phyloP scores from a whole-genome alignment of 306 rosid species.

The Gastrolobium bilobum region DNA sequence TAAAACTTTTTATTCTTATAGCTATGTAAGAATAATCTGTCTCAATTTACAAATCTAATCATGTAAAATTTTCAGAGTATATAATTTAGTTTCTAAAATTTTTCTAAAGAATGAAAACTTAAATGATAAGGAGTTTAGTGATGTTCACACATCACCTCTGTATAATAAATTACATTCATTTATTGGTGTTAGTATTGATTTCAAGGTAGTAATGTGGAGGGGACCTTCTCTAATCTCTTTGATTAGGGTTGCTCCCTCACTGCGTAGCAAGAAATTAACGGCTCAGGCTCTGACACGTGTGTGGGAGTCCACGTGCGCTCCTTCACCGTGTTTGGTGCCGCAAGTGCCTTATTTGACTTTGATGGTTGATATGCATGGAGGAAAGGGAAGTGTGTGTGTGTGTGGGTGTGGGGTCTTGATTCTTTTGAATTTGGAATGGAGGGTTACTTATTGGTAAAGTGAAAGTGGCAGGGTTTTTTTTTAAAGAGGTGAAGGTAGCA shows the following conservation, averaged over 20 bases:
- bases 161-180: not conserved
- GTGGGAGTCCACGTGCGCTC: slow-evolving; percentile 44
- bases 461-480: slow-evolving; percentile 49
- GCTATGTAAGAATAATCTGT: too few species aligned
- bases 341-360: slow-evolving; percentile 46
- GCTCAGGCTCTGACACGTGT: slow-evolving; percentile 51
- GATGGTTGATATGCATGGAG: slow-evolving; percentile 3
- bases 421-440: slow-evolving; percentile 45
- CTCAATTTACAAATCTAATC: too few species aligned
- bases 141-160: not conserved
- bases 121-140: not conserved
- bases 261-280: slow-evolving; percentile 56
- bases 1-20: too few species aligned
- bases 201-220: slow-evolving; percentile 29
- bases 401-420: slow-evolving; percentile 37
- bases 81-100: too few species aligned
- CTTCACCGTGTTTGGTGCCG: slow-evolving; percentile 32
- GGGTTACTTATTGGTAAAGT: slow-evolving; percentile 51
- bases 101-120: not conserved
- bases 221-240: slow-evolving; percentile 57
- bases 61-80: not conserved
- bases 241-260: slow-evolving; percentile 62
- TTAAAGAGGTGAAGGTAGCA: slow-evolving; percentile 53
- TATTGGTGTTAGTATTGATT: slow-evolving; percentile 19
- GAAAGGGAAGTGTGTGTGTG: not conserved